Percentiles rank a stretch among this genome's conserved stretches.
phyloP scores from a whole-genome alignment of 108 stramenopile genomes.

The Fistulifera pelliculosa region DNA sequence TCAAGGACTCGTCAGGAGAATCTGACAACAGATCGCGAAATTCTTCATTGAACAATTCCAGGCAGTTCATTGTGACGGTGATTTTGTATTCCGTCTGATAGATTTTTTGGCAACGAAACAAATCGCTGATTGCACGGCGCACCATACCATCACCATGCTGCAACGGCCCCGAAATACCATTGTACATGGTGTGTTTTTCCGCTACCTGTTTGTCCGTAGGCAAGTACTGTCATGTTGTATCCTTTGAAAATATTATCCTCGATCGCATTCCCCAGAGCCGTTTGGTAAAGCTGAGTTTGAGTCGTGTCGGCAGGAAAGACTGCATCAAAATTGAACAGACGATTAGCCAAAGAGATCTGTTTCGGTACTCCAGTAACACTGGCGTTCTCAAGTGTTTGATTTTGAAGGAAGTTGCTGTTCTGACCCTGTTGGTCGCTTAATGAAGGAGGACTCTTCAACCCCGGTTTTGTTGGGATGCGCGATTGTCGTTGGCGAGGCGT shows the following conservation, averaged over 20 bases:
- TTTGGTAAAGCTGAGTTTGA: constrained; percentile 21
- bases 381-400: too few species aligned
- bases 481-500: too few species aligned
- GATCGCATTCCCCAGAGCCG: constrained; percentile 7
- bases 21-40: constrained; percentile 63
- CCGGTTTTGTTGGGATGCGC: too few species aligned
- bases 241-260: constrained; percentile 20
- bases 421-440: too few species aligned
- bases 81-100: constrained; percentile 50
- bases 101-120: constrained; percentile 59
- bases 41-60: constrained; percentile 99
- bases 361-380: too few species aligned
- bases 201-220: constrained; percentile 13
- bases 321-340: constrained; percentile 20
- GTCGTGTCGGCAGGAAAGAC: constrained; percentile 17
- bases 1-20: constrained; percentile 25
- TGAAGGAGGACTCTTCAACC: too few species aligned
- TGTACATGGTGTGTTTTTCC: constrained; percentile 14
- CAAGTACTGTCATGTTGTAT: constrained; percentile 26
- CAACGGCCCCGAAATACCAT: neutral
- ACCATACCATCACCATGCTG: constrained; percentile 76
- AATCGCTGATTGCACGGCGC: constrained; percentile 88
- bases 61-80: constrained; percentile 86
- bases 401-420: too few species aligned
- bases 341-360: neutral